Percentiles rank a stretch among this genome's conserved stretches.
phyloP scores from a whole-genome alignment of 352 stramenopile genomes.

The Phytopythium vexans region DNA sequence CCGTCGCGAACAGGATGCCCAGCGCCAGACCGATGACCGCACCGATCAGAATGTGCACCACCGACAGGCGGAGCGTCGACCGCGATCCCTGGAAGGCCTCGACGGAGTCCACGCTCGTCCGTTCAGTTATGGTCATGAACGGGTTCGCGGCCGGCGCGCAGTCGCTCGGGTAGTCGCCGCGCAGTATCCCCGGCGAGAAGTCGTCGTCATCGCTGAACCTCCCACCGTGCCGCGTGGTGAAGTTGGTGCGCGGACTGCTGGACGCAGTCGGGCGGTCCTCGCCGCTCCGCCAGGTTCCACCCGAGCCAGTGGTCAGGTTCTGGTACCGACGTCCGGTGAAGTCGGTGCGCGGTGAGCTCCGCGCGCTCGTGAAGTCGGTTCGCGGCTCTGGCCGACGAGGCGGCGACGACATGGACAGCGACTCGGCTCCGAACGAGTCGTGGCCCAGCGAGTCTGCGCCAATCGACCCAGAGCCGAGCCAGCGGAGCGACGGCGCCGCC shows the following conservation, averaged over 20 bases:
- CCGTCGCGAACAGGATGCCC: slow-evolving; percentile 38
- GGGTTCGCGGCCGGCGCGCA: slow-evolving; percentile 38
- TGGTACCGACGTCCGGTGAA: not conserved
- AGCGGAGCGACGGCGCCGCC: not conserved
- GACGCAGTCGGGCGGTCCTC: slow-evolving; percentile 11
- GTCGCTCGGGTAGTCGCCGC: slow-evolving; percentile 19
- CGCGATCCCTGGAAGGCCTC: slow-evolving; percentile 30
- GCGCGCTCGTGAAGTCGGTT: slow-evolving; percentile 38
- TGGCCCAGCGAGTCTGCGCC: not conserved
- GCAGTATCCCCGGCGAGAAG: slow-evolving; percentile 5
- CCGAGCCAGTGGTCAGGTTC: slow-evolving; percentile 2
- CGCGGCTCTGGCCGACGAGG: slow-evolving; percentile 6
- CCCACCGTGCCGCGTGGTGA: slow-evolving; percentile 19
- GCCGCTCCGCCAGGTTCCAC: slow-evolving; percentile 2
- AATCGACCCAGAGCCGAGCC: slow-evolving; percentile 10
- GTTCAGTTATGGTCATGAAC: slow-evolving; percentile 29
- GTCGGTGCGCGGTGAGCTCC: slow-evolving; percentile 24
- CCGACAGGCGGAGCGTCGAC: slow-evolving; percentile 46
- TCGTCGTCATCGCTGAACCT: slow-evolving; percentile 2
- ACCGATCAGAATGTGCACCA: slow-evolving; percentile 50
- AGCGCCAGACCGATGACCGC: slow-evolving; percentile 44
- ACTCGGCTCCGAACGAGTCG: slow-evolving; percentile 7
- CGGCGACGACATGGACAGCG: not conserved
- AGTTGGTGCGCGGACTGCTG: slow-evolving; percentile 41
- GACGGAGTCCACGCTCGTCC: slow-evolving; percentile 16